Evolutionary conservation across 805 yeast genomes (phyloP), one percentile per base, ranked within the genome.

Genomic region (Barnettozyma sucrosica): DNA sequence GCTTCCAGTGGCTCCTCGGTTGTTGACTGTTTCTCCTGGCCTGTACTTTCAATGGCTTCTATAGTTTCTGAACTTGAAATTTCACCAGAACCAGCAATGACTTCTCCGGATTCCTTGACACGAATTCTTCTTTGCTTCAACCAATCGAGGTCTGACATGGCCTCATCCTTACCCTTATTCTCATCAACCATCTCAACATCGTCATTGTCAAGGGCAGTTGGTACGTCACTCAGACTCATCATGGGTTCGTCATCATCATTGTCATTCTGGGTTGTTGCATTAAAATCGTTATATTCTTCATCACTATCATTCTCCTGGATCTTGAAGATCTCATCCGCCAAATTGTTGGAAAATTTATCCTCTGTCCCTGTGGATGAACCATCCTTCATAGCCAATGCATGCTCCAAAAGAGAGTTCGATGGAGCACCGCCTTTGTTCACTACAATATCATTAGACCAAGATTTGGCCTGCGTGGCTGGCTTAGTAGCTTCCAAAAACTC

Each of bases 401-500:
- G 66, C 4, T 72, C 70, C 41, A 71, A 53, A 33, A 71, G 54
- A 2, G 74, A 62, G 46, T 70, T 70, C 5, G 65, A 61, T 5
- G 59, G 61, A 3, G 61, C 67, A 32, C 61, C 61, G 1, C 59
- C 74, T 24, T 64, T 63, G 9, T 63, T 64, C 10, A 65, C 59
- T 18, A 55, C 69, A 41, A 70, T 74, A 32, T 66, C 71, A 23
- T 63, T 64, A 3, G 85, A 88, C 92, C 95, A 87, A 0, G 95
- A 81, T 54, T 81, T 77, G 4, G 76, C 75, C 59, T 83, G 83
- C 30, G 76, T 69, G 5, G 84, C 68, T 1, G 95, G 92, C 56
- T 85, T 86, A 81, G 88, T 85, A 5, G 86, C 85, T 54, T 85
- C 85, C 65, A 92, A 73, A 55, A 77, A 92, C 62, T 93, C 98